A percentile compares a stretch with the other conserved stretches of the same genome.
These are phyloP conservation scores for Agapanthus africanus DNA, from an alignment of 106 monocot species.

Conservation along the genomic window DNA sequence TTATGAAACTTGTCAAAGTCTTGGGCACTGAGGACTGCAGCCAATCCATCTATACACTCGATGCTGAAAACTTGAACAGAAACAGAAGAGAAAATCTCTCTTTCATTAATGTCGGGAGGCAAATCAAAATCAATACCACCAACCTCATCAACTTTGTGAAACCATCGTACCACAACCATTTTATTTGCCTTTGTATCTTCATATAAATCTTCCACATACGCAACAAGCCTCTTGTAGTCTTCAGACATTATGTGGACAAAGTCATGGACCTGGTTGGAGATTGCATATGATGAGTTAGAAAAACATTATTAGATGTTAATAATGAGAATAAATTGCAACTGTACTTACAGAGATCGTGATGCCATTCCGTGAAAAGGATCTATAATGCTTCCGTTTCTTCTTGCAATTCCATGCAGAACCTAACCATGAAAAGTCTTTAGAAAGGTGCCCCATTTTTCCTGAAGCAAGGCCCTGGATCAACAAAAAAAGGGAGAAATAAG, in stretches of 20 bases:
- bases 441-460: conserved; percentile 21
- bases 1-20: conserved; percentile 65
- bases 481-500: background rate
- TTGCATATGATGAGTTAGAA: background rate
- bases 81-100: conserved; percentile 87
- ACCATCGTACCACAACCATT: conserved; percentile 78
- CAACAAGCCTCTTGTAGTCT: conserved; percentile 67
- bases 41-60: conserved; percentile 88
- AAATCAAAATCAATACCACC: conserved; percentile 40
- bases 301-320: too few species aligned
- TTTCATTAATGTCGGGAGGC: conserved; percentile 47
- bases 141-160: conserved; percentile 88
- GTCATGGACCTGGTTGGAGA: conserved; percentile 46
- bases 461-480: conserved; percentile 43
- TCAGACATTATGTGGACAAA: conserved; percentile 74
- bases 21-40: conserved; percentile 48
- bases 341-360: conserved; percentile 73
- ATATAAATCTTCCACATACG: conserved; percentile 92
- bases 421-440: conserved; percentile 74
- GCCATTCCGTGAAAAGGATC: conserved; percentile 55
- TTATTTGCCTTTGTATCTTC: conserved; percentile 50
- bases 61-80: conserved; percentile 78
- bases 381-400: conserved; percentile 69
- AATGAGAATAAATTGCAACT: background rate
- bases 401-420: conserved; percentile 62